Percentiles rank a stretch among this genome's conserved stretches.
These are phyloP conservation scores for Apiospora koreana DNA, from an alignment of 2,329 filamentous ascomycete genomes.

Conservation along the genomic window DNA sequence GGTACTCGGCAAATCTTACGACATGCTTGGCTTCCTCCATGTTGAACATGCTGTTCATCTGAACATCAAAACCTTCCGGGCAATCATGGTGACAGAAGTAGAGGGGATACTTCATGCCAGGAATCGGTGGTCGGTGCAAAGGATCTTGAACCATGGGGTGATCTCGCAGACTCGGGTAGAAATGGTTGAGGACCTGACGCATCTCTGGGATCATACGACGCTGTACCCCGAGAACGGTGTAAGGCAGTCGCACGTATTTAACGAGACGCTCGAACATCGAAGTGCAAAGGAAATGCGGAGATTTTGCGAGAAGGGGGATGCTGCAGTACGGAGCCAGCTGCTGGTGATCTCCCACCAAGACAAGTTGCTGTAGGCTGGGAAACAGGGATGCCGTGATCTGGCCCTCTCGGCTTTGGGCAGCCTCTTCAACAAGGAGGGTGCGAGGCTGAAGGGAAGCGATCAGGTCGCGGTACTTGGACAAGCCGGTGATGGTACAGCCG, in stretches of 20 bases:
- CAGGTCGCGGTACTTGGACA: constrained; percentile 77
- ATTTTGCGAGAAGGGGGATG: constrained; percentile 55
- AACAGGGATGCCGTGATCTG: constrained; percentile 55
- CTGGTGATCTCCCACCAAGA: constrained; percentile 75
- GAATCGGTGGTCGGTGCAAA: constrained; percentile 39
- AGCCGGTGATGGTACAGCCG: constrained; percentile 73
- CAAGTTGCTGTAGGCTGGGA: constrained; percentile 52
- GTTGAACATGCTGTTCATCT: constrained; percentile 69
- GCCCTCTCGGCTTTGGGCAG: constrained; percentile 73
- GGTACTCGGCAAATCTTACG: constrained; percentile 69
- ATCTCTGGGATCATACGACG: constrained; percentile 56
- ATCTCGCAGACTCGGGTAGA: constrained; percentile 48
- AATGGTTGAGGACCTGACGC: constrained; percentile 45
- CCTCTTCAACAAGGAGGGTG: constrained; percentile 76
- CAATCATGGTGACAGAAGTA: constrained; percentile 59
- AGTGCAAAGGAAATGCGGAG: constrained; percentile 67
- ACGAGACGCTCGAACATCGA: constrained; percentile 82
- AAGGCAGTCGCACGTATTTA: constrained; percentile 59
- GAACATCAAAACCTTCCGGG: constrained; percentile 63
- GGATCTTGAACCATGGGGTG: constrained; percentile 41
- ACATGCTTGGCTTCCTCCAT: constrained; percentile 75
- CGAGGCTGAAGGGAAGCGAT: constrained; percentile 66
- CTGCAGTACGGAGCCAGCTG: constrained; percentile 74
- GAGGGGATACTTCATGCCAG: constrained; percentile 43
- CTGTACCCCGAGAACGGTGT: constrained; percentile 66